Evolutionary conservation across 352 stramenopile genomes (phyloP), one percentile per base, ranked within the genome.

Genomic region (Blastocystis sp.): DNA sequence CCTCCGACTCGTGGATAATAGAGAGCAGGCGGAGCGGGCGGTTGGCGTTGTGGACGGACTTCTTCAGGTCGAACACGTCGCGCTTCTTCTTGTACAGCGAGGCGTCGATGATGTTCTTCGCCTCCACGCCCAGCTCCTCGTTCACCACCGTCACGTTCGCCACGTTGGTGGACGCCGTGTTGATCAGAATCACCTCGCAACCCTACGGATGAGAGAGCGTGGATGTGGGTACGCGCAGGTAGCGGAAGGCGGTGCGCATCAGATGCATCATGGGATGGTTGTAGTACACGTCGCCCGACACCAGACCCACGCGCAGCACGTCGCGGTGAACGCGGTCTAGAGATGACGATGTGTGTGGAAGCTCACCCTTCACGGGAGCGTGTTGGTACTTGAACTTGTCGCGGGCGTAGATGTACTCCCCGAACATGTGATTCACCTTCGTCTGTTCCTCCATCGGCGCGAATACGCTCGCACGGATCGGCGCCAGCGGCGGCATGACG

Each of bases 211-310:
- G 29, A 37, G 24, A 71, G 33, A 1, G 10, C 4, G 33, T 26
- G 16, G 39, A 35, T 6, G 21, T 26, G 24, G 33, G 6, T 69
- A 85, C 74, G 13, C 74, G 59, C n/a, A 85, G 33, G 13, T 59
- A 63, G 65, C 39, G 19, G 33, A 85, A 85, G 12, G 50, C 74
- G 41, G 51, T 24, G 35, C 74, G 51, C 74, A 85, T 85, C n/a
- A 85, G 26, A 69, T 85, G 74, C 74, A 85, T 85, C 74, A 85
- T 85, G 6, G 74, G 74, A 69, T 85, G 74, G 31, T 69, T 85
- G 39, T 67, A 85, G 61, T 55, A 85, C 3, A 85, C 51, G 39
- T 85, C 74, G 24, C 41, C 74, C 13, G 74, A 85, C n/a, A 85
- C 19, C n/a, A 85, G 16, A 33, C 74, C 74, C n/a, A 85, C 74